Evolutionary conservation across 495 filamentous ascomycete genomes (phyloP).

Genomic region (Penicillium maclennaniae): DNA sequence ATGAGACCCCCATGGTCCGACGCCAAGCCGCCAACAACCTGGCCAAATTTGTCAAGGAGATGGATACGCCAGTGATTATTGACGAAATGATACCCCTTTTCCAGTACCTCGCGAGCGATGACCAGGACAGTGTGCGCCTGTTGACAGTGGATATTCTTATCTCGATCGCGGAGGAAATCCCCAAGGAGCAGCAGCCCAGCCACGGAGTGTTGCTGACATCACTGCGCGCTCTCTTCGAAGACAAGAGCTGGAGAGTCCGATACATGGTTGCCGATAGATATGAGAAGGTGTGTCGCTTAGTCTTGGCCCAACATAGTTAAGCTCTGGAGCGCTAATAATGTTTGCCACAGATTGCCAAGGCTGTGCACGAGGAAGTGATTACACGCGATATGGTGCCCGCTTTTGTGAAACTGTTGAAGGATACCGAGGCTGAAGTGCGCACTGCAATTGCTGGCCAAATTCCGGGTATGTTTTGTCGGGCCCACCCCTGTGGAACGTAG

Average conservation of each 20-base stretch:
- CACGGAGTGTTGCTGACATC: slow-evolving; percentile 89
- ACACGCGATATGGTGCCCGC: slow-evolving; percentile 90
- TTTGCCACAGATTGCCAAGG: slow-evolving; percentile 77
- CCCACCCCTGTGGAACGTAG: slow-evolving; percentile 1
- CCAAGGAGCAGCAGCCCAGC: slow-evolving; percentile 95
- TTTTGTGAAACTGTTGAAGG: slow-evolving; percentile 96
- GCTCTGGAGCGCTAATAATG: slow-evolving; percentile 12
- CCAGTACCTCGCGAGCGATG: slow-evolving; percentile 90
- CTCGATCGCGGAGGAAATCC: slow-evolving; percentile 92
- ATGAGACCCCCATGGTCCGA: slow-evolving; percentile 98
- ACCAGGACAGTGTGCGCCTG: slow-evolving; percentile 94
- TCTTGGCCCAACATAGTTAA: slow-evolving; percentile 8
- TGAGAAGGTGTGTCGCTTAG: slow-evolving; percentile 67
- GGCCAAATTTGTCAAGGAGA: slow-evolving; percentile 95
- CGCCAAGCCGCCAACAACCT: slow-evolving; percentile 94
- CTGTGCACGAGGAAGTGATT: slow-evolving; percentile 95
- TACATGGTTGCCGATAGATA: slow-evolving; percentile 99
- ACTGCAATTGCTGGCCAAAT: slow-evolving; percentile 97
- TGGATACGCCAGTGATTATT: slow-evolving; percentile 84
- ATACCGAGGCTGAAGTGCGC: slow-evolving; percentile 94
- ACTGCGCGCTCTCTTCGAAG: slow-evolving; percentile 87
- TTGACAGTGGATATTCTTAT: slow-evolving; percentile 96
- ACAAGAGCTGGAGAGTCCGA: slow-evolving; percentile 97
- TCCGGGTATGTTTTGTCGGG: slow-evolving; percentile 56
- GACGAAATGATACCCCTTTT: slow-evolving; percentile 99